Evolutionary conservation across 192 early-diverging fungal species (phyloP).

Genomic region (Coemansia sp.): DNA sequence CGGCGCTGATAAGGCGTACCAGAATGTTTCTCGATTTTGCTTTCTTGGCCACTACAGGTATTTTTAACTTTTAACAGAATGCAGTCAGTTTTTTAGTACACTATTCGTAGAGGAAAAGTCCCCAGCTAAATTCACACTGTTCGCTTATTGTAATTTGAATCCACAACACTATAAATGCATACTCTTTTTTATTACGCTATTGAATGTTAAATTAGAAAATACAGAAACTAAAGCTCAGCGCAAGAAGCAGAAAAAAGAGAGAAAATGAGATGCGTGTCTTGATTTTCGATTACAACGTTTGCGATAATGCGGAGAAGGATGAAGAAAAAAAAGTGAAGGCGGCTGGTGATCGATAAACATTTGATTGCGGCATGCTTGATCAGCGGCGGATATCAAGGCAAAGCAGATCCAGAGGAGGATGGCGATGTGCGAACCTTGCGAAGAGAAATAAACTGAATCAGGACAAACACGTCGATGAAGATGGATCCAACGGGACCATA

Average conservation of each 20-base stretch:
- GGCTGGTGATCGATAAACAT: not conserved
- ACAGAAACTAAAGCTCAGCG: not conserved
- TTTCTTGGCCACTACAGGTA: constrained; percentile 74
- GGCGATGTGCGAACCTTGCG: not conserved
- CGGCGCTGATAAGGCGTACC: constrained; percentile 81
- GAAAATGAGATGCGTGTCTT: not conserved
- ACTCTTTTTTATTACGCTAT: not conserved
- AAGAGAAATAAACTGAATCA: constrained; percentile 15
- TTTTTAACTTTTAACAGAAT: too few species aligned
- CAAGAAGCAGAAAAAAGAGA: not conserved
- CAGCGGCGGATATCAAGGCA: not conserved
- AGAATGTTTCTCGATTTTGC: constrained; percentile 83
- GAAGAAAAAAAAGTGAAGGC: too few species aligned
- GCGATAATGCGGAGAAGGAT: not conserved
- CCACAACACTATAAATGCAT: not conserved
- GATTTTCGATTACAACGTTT: not conserved
- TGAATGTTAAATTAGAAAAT: not conserved
- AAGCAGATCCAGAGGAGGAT: not conserved
- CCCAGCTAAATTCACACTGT: too few species aligned
- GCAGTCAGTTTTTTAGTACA: too few species aligned
- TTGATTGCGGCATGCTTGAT: not conserved
- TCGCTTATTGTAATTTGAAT: too few species aligned
- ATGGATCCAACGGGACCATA: constrained; percentile 31
- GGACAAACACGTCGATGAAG: constrained; percentile 18
- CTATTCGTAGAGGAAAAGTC: too few species aligned